Base-by-base conservation (phyloP, 2,329 filamentous ascomycete species). In the Dothideomycetes sp. region DNA sequence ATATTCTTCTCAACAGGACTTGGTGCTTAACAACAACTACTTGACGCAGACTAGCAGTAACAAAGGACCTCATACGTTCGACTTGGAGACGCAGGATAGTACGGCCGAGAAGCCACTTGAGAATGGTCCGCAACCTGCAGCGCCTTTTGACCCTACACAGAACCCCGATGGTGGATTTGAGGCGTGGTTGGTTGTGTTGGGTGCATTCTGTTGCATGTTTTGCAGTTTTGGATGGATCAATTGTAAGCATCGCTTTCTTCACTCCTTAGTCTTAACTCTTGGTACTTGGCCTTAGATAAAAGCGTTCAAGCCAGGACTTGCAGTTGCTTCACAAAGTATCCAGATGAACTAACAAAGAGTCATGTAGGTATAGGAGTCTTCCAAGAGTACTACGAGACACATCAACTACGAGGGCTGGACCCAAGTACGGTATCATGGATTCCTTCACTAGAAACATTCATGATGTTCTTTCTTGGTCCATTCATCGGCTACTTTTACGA, bases 401-500 rank as follows among this genome's bases (percentile, higher is more conserved):
- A 69, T 35, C 63, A 66, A 32, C 57, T 71, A 1, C 48, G 35
- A 4, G 43, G 58, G 2, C 58, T 65, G 32, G 58, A 60, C 1
- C 45, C 64, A 0, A 62, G 58, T 5, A 62, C 56, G 5, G 59
- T 71, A 15, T 53, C 66, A 5, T 71, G 67, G 67, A 70, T 69
- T 11, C 53, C 64, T 2, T 66, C 65, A 0, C 43, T 67, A 5
- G 55, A 68, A 38, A 57, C 62, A 7, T 69, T 67, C 46, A 56
- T 69, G 49, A 67, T 80, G 64, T 71, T 69, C 49, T 65, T 79
- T 63, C 69, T 49, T 10, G 47, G 78, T 0, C 76, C 77, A 0
- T 50, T 83, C 6, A 69, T 78, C n/a, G 80, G 80, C 1, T 74
- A 71, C 28, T 33, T 80, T 0, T 82, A 71, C 49, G 81, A 84